Evolutionary conservation across 1,284 basidiomycete genomes (phyloP).

Genomic region (Coniferiporia weirii): DNA sequence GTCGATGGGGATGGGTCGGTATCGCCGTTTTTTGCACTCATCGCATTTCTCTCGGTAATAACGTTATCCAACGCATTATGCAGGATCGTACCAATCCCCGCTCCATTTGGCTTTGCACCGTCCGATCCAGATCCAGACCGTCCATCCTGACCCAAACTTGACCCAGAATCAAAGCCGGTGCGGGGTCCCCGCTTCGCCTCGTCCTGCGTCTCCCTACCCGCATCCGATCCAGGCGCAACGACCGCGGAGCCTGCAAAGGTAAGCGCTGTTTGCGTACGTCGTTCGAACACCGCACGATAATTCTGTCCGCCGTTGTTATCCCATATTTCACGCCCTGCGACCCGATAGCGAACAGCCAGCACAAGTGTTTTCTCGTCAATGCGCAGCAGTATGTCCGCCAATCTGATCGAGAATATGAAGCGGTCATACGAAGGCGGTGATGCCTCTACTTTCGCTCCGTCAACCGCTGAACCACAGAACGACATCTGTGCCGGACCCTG

Average conservation of each 20-base stretch:
- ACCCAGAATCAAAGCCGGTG: background rate
- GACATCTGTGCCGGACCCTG: background rate
- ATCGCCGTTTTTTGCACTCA: slow-evolving; percentile 1
- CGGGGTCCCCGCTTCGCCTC: background rate
- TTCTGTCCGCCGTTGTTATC: slow-evolving; percentile 85
- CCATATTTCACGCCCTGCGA: slow-evolving; percentile 76
- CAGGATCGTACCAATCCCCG: background rate
- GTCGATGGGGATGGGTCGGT: slow-evolving; percentile 19
- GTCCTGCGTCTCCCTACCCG: background rate
- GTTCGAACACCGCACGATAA: slow-evolving; percentile 64
- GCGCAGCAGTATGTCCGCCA: slow-evolving; percentile 58
- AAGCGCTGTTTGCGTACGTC: background rate
- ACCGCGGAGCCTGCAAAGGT: slow-evolving; percentile 9
- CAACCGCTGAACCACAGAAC: background rate
- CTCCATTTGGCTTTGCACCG: background rate
- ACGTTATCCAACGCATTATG: background rate
- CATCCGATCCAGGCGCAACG: background rate
- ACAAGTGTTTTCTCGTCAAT: slow-evolving; percentile 87
- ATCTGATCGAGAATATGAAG: slow-evolving; percentile 60
- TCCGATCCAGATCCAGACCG: background rate
- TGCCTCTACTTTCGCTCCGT: background rate
- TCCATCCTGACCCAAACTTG: background rate
- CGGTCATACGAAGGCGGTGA: slow-evolving; percentile 24
- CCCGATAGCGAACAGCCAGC: slow-evolving; percentile 76
- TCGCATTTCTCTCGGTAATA: background rate